Conservation (phyloP, 352 stramenopile genomes). For the Globisporangium echinulatum region DNA sequence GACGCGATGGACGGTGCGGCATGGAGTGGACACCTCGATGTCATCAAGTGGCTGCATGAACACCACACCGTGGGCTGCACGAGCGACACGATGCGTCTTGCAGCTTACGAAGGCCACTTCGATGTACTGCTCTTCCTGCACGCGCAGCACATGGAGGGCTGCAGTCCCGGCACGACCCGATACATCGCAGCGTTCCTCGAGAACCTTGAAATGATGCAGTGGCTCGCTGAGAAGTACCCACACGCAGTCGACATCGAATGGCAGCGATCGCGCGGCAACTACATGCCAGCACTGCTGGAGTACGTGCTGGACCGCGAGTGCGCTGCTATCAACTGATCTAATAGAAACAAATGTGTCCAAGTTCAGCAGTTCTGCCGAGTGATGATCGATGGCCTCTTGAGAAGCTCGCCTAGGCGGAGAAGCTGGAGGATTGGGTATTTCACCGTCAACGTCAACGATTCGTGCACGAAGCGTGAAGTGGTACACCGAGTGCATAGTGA, state of each 20-base stretch:
- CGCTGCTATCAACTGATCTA: background rate
- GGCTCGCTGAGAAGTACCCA: background rate
- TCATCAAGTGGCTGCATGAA: background rate
- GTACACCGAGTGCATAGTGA: too few relatives aligned
- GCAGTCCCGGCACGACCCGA: too few relatives aligned
- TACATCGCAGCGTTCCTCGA: background rate
- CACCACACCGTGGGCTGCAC: background rate
- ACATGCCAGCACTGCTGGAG: background rate
- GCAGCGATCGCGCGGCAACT: background rate
- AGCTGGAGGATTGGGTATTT: too few relatives aligned
- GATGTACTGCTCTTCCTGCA: background rate
- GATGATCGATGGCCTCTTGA: too few relatives aligned
- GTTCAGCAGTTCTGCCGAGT: too few relatives aligned
- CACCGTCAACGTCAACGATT: too few relatives aligned
- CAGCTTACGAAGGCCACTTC: slow-evolving; percentile 16
- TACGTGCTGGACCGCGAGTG: background rate
- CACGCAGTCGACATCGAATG: background rate
- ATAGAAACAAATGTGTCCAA: background rate
- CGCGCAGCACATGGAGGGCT: background rate
- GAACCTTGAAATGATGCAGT: background rate
- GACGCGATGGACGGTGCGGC: background rate
- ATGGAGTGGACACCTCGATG: background rate
- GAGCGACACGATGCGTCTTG: slow-evolving; percentile 14
- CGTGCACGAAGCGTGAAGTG: too few relatives aligned
- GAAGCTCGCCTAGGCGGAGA: too few relatives aligned